Evolutionary conservation across 169 alveolate genomes (phyloP).

Genomic region (Plasmodium billcollinsi): DNA sequence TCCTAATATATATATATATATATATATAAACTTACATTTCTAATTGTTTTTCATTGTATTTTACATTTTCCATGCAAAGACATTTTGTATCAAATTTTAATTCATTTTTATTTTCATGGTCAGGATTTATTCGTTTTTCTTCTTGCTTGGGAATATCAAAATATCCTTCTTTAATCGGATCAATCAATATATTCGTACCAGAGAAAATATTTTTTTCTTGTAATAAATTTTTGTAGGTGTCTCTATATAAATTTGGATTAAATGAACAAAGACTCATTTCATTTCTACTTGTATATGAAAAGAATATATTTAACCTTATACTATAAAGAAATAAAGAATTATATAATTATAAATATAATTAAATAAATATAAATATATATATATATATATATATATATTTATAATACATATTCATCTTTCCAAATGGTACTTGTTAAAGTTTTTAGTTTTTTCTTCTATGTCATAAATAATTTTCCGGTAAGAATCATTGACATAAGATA

Average conservation of each 20-base stretch:
- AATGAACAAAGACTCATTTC: constrained; percentile 72
- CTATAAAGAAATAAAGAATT: constrained; percentile 20
- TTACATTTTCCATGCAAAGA: constrained; percentile 16
- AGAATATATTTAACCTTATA: constrained; percentile 44
- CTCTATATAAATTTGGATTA: constrained; percentile 58
- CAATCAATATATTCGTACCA: not conserved
- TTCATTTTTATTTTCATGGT: not conserved
- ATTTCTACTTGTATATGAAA: constrained; percentile 75
- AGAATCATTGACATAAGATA: constrained; percentile 78
- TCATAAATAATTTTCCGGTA: constrained; percentile 76
- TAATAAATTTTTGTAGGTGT: constrained; percentile 52
- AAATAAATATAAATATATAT: too few relatives aligned
- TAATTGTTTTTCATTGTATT: constrained; percentile 31
- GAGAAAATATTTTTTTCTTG: constrained; percentile 25
- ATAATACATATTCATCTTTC: not conserved
- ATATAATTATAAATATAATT: too few relatives aligned
- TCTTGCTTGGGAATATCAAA: not conserved
- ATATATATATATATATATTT: not conserved
- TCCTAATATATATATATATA: not conserved
- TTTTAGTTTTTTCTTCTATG: constrained; percentile 75
- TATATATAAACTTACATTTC: constrained; percentile 21
- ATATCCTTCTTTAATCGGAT: not conserved
- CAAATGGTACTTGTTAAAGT: constrained; percentile 77
- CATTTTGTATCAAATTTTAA: constrained; percentile 30
- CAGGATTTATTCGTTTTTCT: constrained; percentile 10